phyloP scores from a whole-genome alignment of 331 rosid genomes.

The Malus hybrid region DNA sequence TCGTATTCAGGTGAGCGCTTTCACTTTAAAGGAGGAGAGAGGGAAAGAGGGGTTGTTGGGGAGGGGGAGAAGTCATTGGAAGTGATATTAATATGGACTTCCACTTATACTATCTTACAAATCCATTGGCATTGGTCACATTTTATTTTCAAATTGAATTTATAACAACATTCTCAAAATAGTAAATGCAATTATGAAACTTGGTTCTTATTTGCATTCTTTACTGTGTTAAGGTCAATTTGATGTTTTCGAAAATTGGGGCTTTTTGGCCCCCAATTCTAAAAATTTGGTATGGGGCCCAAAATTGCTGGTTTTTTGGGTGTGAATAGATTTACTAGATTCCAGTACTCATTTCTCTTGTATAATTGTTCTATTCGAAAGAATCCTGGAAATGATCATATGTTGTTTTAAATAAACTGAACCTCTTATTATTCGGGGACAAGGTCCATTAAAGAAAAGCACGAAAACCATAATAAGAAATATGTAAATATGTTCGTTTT shows the following conservation, averaged over 20 bases:
- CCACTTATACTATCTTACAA: neutral
- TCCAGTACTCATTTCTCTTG: neutral
- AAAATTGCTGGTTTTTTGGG: neutral
- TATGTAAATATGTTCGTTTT: neutral
- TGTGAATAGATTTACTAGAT: neutral
- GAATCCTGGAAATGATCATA: neutral
- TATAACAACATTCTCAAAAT: neutral
- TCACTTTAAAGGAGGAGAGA: neutral
- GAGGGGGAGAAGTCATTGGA: neutral
- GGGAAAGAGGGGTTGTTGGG: too few relatives aligned
- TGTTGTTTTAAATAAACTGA: neutral
- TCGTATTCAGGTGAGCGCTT: slow-evolving; percentile 40
- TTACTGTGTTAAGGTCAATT: neutral
- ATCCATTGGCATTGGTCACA: neutral
- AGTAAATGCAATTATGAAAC: neutral
- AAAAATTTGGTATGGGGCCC: neutral
- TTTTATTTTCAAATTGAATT: neutral
- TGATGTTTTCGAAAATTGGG: neutral
- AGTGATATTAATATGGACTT: neutral
- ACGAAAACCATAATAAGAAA: neutral
- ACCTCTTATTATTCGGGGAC: neutral
- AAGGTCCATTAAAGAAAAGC: neutral
- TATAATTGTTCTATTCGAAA: neutral
- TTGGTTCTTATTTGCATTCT: neutral
- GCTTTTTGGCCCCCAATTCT: neutral